Base-by-base conservation (phyloP, 2,329 filamentous ascomycete species). In the Pseudogymnoascus sp. region DNA sequence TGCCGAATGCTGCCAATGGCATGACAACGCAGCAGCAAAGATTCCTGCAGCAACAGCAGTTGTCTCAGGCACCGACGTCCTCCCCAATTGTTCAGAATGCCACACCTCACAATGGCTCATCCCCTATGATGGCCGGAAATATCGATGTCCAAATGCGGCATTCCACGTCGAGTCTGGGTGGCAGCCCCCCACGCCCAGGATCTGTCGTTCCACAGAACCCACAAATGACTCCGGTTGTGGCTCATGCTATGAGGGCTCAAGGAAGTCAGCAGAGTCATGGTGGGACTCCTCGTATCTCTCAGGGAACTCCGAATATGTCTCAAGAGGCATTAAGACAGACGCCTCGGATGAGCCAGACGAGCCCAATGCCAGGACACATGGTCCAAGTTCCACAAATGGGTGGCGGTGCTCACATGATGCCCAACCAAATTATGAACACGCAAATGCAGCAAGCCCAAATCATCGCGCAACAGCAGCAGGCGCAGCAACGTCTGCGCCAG, bases 211-310 rank as follows among this genome's bases (percentile, higher is more conserved):
- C 87, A 65, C 72, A 74, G 56, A 83, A 81, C 61, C 72, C 75
- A 1, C 78, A 81, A 0, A 85, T 86, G 79, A 78, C 80, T 6
- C 84, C 79, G 0, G 82, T 84, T 3, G 85, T 86, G 81, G 76
- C 84, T 0, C 81, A 84, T 68, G 82, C 79, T 67, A 88, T 88
- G 85, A 85, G 83, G 62, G 79, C 83, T 19, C 81, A 85, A 65
- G 83, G 84, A 63, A 88, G 85, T 69, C 86, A 89, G 69, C 85
- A 88, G 70, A 88, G 86, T 67, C 85, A 88, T 72, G 79, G 83
- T 2, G 82, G 81, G n/a, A 88, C 86, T 8, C 86, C 86, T 26
- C 80, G 84, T 11, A 83, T 88, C 75, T 82, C 81, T 5, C 81
- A 80, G 66, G 79, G 82, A 12, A 89, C 86, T 1, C 86, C 86